phyloP scores from a whole-genome alignment of 306 rosid species.

The Rosa persica region DNA sequence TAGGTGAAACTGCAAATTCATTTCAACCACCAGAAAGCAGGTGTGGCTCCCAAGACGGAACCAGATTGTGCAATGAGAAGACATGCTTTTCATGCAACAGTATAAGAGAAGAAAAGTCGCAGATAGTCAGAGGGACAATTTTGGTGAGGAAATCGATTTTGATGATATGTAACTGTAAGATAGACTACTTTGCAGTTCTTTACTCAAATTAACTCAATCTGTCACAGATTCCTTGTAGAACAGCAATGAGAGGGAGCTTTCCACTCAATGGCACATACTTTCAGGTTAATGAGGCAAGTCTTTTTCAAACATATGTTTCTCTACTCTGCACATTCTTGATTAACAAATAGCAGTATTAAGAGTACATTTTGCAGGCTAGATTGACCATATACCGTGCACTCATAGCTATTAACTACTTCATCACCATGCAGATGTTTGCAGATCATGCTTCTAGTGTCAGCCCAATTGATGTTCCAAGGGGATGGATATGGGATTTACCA shows the following conservation, averaged over 20 bases:
- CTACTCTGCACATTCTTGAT: neutral
- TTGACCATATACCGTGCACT: neutral
- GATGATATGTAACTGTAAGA: slow-evolving; percentile 8
- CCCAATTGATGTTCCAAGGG: slow-evolving; percentile 77
- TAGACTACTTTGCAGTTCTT: slow-evolving; percentile 8
- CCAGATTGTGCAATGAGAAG: slow-evolving; percentile 53
- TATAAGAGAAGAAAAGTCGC: slow-evolving; percentile 68
- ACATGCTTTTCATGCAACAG: slow-evolving; percentile 77
- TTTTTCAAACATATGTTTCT: neutral
- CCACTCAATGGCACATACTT: slow-evolving; percentile 93
- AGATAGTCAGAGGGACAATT: slow-evolving; percentile 79
- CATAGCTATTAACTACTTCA: slow-evolving; percentile 10
- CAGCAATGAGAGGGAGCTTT: slow-evolving; percentile 92
- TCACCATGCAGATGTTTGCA: slow-evolving; percentile 70
- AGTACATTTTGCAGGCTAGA: slow-evolving; percentile 2
- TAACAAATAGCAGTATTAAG: neutral
- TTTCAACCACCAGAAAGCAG: slow-evolving; percentile 61
- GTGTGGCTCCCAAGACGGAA: slow-evolving; percentile 53
- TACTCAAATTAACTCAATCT: slow-evolving; percentile 24
- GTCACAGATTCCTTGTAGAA: slow-evolving; percentile 79
- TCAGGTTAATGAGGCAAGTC: slow-evolving; percentile 84
- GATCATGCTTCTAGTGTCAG: slow-evolving; percentile 67
- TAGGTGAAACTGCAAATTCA: slow-evolving; percentile 82
- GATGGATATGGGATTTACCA: slow-evolving; percentile 86
- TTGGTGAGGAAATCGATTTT: slow-evolving; percentile 48